phyloP scores from a whole-genome alignment of 2,329 filamentous ascomycete genomes.

The Penicillium griseofulvum region DNA sequence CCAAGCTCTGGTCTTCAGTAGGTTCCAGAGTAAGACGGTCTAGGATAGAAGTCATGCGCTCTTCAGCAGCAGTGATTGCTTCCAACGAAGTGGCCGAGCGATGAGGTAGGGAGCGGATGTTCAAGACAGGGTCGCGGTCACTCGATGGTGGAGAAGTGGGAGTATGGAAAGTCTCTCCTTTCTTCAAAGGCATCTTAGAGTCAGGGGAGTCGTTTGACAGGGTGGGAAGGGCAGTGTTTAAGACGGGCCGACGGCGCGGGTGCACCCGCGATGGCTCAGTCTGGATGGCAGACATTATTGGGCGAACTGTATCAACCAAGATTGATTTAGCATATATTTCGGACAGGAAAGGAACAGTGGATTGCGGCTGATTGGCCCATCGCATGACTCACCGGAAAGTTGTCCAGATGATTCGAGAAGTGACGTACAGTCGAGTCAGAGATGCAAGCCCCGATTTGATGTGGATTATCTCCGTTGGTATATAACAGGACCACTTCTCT shows the following conservation, averaged over 20 bases:
- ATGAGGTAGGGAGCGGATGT: conserved; percentile 53
- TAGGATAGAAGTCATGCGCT: conserved; percentile 66
- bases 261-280: conserved; percentile 27
- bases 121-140: conserved; percentile 43
- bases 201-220: conserved; percentile 25
- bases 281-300: conserved; percentile 32
- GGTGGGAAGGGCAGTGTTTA: conserved; percentile 30
- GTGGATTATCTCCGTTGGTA: conserved; percentile 4
- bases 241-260: conserved; percentile 36
- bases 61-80: conserved; percentile 66
- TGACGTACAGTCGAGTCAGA: conserved; percentile 24
- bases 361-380: conserved; percentile 14
- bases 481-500: conserved; percentile 2
- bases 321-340: conserved; percentile 15
- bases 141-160: conserved; percentile 40
- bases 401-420: conserved; percentile 16
- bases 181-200: conserved; percentile 59
- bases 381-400: conserved; percentile 19
- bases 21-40: conserved; percentile 63
- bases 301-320: conserved; percentile 5
- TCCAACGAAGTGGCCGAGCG: conserved; percentile 68
- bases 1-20: conserved; percentile 39
- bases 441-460: conserved; percentile 4
- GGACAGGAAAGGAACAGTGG: conserved; percentile 5
- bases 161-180: conserved; percentile 65